Evolutionary conservation across 306 rosid species (phyloP).

Genomic region (Aeschynomene evenia): DNA sequence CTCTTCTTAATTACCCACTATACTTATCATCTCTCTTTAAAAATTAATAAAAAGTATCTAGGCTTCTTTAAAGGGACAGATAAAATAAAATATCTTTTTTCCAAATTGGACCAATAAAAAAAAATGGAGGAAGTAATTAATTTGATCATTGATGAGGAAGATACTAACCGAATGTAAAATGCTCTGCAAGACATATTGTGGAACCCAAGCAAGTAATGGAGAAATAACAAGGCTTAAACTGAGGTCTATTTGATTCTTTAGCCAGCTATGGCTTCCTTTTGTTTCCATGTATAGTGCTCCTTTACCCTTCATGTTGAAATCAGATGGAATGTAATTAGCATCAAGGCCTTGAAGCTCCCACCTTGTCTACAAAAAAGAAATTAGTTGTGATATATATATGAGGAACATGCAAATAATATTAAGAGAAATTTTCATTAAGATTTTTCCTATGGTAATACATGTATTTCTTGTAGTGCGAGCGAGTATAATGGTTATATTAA

Average conservation of each 20-base stretch:
- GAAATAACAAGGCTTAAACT: conserved; percentile 23
- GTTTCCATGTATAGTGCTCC: conserved; percentile 33
- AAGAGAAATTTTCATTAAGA: no score
- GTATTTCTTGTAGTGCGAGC: no score
- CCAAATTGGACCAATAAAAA: no score
- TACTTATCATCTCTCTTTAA: no score
- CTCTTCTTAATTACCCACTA: no score
- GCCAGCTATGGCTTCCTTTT: background rate
- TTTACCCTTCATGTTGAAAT: conserved; percentile 21
- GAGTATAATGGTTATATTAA: no score
- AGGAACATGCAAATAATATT: no score
- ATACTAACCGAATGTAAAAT: conserved; percentile 29
- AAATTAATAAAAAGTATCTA: no score
- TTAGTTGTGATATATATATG: no score
- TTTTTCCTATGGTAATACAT: no score
- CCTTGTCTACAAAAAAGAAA: conserved; percentile 5
- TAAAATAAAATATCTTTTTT: no score
- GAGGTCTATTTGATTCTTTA: conserved; percentile 28
- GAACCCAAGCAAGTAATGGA: conserved; percentile 35
- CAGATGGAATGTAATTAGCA: conserved; percentile 16
- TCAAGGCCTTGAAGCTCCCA: conserved; percentile 23
- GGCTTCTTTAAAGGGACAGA: no score
- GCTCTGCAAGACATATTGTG: conserved; percentile 19
- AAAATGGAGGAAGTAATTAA: background rate
- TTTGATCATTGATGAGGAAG: background rate